Evolutionary conservation across 2,329 filamentous ascomycete species (phyloP).

Genomic region (Ophiostoma triangulosporum): DNA sequence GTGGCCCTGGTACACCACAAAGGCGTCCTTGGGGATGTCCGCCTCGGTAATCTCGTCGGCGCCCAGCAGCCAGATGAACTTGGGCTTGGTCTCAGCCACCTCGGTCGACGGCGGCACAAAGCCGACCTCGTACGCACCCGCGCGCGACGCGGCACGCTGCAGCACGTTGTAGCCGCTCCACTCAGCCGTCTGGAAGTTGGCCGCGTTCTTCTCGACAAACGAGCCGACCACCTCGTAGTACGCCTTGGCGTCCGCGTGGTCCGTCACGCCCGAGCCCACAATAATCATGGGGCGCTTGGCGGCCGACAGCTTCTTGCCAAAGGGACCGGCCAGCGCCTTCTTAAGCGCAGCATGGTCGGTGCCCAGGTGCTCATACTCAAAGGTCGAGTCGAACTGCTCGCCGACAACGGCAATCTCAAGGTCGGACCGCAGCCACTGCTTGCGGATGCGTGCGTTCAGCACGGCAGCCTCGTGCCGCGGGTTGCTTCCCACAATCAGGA

Average conservation of each 20-base stretch:
- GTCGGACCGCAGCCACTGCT: conserved; percentile 94
- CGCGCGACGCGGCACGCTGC: conserved; percentile 82
- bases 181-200: conserved; percentile 74
- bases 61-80: conserved; percentile 93
- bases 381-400: conserved; percentile 83
- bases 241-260: conserved; percentile 81
- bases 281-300: conserved; percentile 96
- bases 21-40: conserved; percentile 90
- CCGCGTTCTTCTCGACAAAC: conserved; percentile 87
- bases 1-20: conserved; percentile 95
- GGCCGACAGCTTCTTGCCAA: conserved; percentile 80
- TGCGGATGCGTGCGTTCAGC: conserved; percentile 90
- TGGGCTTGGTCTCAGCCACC: conserved; percentile 74
- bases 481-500: conserved; percentile 90
- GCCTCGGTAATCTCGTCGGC: conserved; percentile 78
- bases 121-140: conserved; percentile 88
- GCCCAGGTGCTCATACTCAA: conserved; percentile 87
- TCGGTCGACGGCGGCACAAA: conserved; percentile 75
- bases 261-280: conserved; percentile 79
- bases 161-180: conserved; percentile 98
- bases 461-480: conserved; percentile 89
- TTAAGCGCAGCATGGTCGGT: conserved; percentile 68
- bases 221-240: conserved; percentile 82
- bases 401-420: conserved; percentile 86
- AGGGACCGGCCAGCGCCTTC: conserved; percentile 68